Conservation (phyloP, 305 asterid species). For the Plantago rigida region DNA sequence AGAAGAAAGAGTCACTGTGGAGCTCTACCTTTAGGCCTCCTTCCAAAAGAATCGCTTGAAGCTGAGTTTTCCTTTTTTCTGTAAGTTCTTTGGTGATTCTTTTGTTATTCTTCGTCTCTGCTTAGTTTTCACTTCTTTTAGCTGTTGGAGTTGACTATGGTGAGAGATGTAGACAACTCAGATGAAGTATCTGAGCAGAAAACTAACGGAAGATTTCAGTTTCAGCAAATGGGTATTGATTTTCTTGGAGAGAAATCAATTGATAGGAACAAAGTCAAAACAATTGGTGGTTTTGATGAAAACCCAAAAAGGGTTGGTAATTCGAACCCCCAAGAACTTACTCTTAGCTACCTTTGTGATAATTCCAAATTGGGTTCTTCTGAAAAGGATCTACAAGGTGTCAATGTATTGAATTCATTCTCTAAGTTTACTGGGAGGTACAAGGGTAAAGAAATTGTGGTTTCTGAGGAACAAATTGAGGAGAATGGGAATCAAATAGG, state of each 20-base stretch:
- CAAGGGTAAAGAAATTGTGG: conserved; percentile 66
- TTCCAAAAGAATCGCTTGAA: conserved; percentile 13
- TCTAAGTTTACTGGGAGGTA: conserved; percentile 44
- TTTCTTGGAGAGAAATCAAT: conserved; percentile 44
- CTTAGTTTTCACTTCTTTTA: conserved; percentile 6
- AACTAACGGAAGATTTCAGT: conserved; percentile 39
- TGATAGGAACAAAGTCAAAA: conserved; percentile 27
- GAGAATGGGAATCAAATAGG: conserved; percentile 35
- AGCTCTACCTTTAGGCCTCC: too few species aligned
- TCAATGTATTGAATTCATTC: conserved; percentile 39
- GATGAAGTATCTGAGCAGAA: conserved; percentile 39
- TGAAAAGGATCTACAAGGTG: conserved; percentile 42
- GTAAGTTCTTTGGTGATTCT: conserved; percentile 31
- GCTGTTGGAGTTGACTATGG: conserved; percentile 32
- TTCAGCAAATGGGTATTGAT: conserved; percentile 44
- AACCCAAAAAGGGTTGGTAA: conserved; percentile 35
- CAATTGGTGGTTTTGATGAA: conserved; percentile 40
- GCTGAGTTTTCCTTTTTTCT: conserved; percentile 18
- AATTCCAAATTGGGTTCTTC: conserved; percentile 44
- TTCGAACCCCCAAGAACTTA: conserved; percentile 62
- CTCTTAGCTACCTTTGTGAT: conserved; percentile 82
- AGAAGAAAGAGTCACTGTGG: conserved; percentile 8
- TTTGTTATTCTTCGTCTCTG: conserved; percentile 8
- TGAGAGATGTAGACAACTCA: conserved; percentile 45
- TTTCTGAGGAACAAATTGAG: conserved; percentile 55